Percentiles rank a stretch among this genome's conserved stretches.
phyloP scores from a whole-genome alignment of 2,329 filamentous ascomycete genomes.

The Penicillium digitatum region DNA sequence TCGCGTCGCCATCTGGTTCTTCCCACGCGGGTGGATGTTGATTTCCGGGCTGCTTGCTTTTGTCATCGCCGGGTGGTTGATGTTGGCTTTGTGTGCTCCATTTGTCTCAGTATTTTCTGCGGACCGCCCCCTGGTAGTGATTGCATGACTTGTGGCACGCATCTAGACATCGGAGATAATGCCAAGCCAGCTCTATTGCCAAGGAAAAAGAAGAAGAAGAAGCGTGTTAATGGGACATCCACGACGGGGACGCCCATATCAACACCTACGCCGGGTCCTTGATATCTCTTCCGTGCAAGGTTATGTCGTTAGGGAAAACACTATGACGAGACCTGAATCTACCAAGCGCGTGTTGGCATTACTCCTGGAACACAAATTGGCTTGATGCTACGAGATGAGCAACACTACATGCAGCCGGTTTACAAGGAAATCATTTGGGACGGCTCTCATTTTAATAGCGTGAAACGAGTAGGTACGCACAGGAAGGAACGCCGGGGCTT shows the following conservation, averaged over 20 bases:
- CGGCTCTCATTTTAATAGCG: not conserved
- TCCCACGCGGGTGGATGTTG: conserved; percentile 79
- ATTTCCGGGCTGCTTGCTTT: conserved; percentile 97
- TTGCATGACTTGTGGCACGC: conserved; percentile 80
- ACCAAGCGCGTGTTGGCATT: not conserved
- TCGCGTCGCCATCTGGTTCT: conserved; percentile 64
- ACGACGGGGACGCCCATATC: conserved; percentile 61
- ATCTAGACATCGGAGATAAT: conserved; percentile 69
- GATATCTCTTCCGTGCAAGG: conserved; percentile 9
- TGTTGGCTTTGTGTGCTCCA: conserved; percentile 90
- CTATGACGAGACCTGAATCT: not conserved
- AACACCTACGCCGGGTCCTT: conserved; percentile 41
- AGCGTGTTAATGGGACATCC: conserved; percentile 45
- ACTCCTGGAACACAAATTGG: not conserved
- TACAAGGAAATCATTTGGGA: not conserved
- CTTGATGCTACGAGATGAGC: not conserved
- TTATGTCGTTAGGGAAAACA: not conserved
- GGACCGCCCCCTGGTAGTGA: conserved; percentile 59
- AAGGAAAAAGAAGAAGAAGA: conserved; percentile 72
- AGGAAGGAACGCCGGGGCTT: not conserved
- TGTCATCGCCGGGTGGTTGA: conserved; percentile 90
- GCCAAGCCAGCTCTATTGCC: conserved; percentile 71
- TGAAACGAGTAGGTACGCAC: not conserved
- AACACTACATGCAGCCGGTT: not conserved
- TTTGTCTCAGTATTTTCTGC: conserved; percentile 94